These are phyloP conservation scores for Lentinula edodes DNA, from an alignment of 768 basidiomycete genomes.

Conservation along the genomic window DNA sequence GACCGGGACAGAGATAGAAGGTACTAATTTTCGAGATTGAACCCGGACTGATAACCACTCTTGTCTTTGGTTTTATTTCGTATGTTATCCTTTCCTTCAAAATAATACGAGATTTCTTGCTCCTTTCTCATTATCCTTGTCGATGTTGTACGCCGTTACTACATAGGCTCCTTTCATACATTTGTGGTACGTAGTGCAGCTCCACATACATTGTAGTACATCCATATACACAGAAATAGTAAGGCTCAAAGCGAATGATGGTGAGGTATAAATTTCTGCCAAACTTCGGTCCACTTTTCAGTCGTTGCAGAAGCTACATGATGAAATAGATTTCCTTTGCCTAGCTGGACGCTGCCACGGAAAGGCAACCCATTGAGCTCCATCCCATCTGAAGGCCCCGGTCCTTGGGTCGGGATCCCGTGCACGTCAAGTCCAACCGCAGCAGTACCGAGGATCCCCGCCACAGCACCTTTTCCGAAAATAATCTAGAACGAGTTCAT, in stretches of 20 bases:
- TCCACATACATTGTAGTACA: not conserved
- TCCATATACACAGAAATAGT: not conserved
- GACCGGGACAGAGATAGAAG: not conserved
- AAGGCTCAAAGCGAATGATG: not conserved
- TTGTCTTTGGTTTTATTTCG: not conserved
- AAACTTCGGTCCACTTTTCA: not conserved
- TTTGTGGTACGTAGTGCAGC: not conserved
- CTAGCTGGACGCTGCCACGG: conserved; percentile 57
- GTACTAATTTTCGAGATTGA: not conserved
- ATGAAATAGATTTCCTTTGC: conserved; percentile 39
- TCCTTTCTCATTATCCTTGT: no score
- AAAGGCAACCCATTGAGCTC: conserved; percentile 62
- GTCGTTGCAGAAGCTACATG: not conserved
- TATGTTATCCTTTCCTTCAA: not conserved
- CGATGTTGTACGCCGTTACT: no score
- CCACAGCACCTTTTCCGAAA: conserved; percentile 62
- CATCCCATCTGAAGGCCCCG: conserved; percentile 35
- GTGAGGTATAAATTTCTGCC: not conserved
- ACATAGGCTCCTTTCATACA: no score
- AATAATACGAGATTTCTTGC: not conserved
- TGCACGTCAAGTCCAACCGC: conserved; percentile 54
- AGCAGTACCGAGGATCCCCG: conserved; percentile 61
- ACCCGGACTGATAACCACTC: not conserved
- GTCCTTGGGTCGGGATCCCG: conserved; percentile 50
- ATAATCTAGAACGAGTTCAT: conserved; percentile 44